phyloP scores from a whole-genome alignment of 441 rosid genomes.

The Populus trichocarpa region DNA sequence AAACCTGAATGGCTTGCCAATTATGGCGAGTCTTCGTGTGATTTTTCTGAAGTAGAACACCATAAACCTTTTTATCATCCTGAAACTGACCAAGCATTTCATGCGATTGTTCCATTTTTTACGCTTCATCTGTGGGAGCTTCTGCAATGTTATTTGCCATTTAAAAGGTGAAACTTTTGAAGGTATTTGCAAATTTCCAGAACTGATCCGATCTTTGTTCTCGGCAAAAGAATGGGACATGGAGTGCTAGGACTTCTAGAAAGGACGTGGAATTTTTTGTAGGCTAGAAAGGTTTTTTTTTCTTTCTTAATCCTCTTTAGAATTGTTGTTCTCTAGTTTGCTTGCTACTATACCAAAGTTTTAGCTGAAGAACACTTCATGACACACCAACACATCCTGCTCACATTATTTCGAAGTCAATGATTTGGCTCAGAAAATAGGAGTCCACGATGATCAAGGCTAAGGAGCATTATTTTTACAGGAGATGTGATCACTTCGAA shows the following conservation, averaged over 20 bases:
- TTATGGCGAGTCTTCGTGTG: slow-evolving; percentile 55
- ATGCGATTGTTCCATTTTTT: slow-evolving; percentile 54
- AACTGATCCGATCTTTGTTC: neutral
- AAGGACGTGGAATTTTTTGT: neutral
- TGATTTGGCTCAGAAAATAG: neutral
- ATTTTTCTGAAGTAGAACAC: slow-evolving; percentile 48
- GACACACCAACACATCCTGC: too few relatives aligned
- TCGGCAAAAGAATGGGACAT: neutral
- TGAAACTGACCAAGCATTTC: slow-evolving; percentile 45
- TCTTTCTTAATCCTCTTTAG: neutral
- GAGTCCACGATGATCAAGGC: neutral
- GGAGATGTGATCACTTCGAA: neutral
- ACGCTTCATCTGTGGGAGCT: slow-evolving; percentile 71
- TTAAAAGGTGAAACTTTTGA: slow-evolving; percentile 32
- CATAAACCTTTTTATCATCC: slow-evolving; percentile 65
- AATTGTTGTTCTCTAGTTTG: neutral
- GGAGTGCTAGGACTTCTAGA: too few relatives aligned
- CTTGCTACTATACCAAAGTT: neutral
- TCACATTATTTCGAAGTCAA: too few relatives aligned
- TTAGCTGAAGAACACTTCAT: neutral
- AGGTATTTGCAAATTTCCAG: slow-evolving; percentile 42
- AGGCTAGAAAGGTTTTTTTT: neutral
- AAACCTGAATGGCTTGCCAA: slow-evolving; percentile 75
- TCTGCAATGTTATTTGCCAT: slow-evolving; percentile 42
- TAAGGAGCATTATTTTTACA: neutral